Conservation (phyloP, 495 filamentous ascomycete species). For the Xylaria scruposa region DNA sequence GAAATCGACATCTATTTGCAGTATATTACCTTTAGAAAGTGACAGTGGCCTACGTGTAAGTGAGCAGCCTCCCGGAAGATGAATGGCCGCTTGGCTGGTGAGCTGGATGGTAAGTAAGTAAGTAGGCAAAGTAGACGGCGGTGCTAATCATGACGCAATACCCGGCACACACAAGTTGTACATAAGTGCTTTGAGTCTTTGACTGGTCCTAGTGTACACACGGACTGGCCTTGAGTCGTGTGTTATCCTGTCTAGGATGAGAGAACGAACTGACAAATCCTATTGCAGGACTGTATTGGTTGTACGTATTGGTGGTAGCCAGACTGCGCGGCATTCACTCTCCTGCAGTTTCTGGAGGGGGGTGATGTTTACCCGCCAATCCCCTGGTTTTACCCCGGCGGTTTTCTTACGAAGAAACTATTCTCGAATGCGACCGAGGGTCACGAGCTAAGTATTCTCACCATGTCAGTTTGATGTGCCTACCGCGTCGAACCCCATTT, state of each 20-base stretch:
- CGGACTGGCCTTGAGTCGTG: slow-evolving; percentile 12
- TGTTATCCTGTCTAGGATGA: slow-evolving; percentile 12
- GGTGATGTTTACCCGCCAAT: slow-evolving; percentile 10
- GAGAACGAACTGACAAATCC: slow-evolving; percentile 22
- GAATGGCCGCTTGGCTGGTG: slow-evolving; percentile 17
- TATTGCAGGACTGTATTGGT: not conserved
- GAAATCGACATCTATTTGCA: not conserved
- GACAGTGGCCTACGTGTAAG: not conserved
- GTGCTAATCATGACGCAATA: slow-evolving; percentile 29
- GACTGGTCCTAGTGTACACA: not conserved
- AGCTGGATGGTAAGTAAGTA: not conserved
- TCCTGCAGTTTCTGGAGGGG: not conserved
- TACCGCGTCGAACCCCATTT: too few species aligned
- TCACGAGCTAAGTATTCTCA: slow-evolving; percentile 7
- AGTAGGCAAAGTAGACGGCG: not conserved
- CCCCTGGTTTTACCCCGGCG: slow-evolving; percentile 9
- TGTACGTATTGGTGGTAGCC: not conserved
- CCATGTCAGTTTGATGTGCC: not conserved
- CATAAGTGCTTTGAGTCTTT: slow-evolving; percentile 9
- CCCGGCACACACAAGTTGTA: not conserved
- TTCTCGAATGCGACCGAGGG: slow-evolving; percentile 15
- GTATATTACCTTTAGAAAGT: too few species aligned
- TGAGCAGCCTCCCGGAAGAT: slow-evolving; percentile 7
- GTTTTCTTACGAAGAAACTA: not conserved
- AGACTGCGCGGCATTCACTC: not conserved